phyloP scores from a whole-genome alignment of 768 basidiomycete species.

The Rhodotorula diobovata region DNA sequence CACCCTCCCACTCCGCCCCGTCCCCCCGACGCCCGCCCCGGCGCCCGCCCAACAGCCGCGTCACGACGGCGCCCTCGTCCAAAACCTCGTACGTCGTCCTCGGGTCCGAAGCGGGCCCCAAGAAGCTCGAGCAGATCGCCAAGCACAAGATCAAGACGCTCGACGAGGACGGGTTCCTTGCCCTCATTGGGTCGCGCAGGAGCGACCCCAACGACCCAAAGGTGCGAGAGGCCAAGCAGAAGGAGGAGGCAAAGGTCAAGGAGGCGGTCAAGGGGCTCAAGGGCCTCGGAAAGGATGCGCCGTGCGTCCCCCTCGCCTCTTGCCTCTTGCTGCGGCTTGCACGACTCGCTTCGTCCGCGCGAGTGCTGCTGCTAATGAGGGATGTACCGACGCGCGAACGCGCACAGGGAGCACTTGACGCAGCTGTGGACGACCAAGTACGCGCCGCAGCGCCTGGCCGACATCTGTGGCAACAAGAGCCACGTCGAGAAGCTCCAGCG shows the following conservation, averaged over 20 bases:
- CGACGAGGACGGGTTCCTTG: constrained; percentile 79
- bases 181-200: constrained; percentile 72
- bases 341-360: background rate
- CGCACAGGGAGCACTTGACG: constrained; percentile 29
- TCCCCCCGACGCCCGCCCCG: background rate
- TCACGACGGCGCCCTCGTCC: constrained; percentile 78
- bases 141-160: constrained; percentile 71
- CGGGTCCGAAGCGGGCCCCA: constrained; percentile 79
- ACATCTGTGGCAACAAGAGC: constrained; percentile 92
- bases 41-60: constrained; percentile 57
- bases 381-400: background rate
- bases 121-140: constrained; percentile 80
- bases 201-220: constrained; percentile 65
- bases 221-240: constrained; percentile 70
- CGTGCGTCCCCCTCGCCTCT: constrained; percentile 4
- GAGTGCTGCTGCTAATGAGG: constrained; percentile 11
- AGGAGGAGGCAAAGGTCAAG: constrained; percentile 71
- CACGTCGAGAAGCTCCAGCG: constrained; percentile 78
- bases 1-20: too few relatives aligned
- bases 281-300: constrained; percentile 44
- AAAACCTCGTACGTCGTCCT: constrained; percentile 86
- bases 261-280: constrained; percentile 70
- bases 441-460: constrained; percentile 78
- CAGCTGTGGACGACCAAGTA: constrained; percentile 96
- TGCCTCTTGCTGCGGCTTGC: too few relatives aligned